A percentile compares a stretch with the other conserved stretches of the same genome.
These are phyloP conservation scores for Pugionium dolabratum DNA, from an alignment of 345 rosid genomes.

Conservation along the genomic window DNA sequence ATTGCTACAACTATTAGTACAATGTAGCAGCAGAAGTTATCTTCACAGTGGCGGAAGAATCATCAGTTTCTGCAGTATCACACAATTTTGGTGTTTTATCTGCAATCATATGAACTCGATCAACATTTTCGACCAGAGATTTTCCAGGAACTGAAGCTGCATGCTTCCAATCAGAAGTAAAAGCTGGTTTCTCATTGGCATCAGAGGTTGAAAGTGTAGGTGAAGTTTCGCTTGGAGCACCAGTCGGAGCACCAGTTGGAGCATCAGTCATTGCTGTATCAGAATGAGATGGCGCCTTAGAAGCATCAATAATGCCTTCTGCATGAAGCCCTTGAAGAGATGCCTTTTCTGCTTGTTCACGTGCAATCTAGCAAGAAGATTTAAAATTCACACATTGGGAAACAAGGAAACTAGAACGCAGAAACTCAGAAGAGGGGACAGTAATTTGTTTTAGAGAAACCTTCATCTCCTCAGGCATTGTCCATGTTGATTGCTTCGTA, in stretches of 20 bases:
- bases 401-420: slow-evolving; percentile 14
- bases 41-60: slow-evolving; percentile 43
- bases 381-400: slow-evolving; percentile 21
- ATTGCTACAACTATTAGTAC: slow-evolving; percentile 51
- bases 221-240: slow-evolving; percentile 57
- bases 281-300: slow-evolving; percentile 43
- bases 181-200: slow-evolving; percentile 40
- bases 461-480: slow-evolving; percentile 88
- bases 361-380: slow-evolving; percentile 66
- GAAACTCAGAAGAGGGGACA: slow-evolving; percentile 15
- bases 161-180: slow-evolving; percentile 43
- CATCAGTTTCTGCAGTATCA: slow-evolving; percentile 48
- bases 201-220: slow-evolving; percentile 48
- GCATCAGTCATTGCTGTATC: slow-evolving; percentile 50
- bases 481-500: slow-evolving; percentile 90
- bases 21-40: slow-evolving; percentile 42
- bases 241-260: too few species aligned
- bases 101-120: slow-evolving; percentile 43
- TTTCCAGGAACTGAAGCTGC: slow-evolving; percentile 44
- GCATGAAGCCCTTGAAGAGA: slow-evolving; percentile 42
- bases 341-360: slow-evolving; percentile 61
- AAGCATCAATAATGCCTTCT: slow-evolving; percentile 42
- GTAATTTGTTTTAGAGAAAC: slow-evolving; percentile 43
- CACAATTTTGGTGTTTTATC: slow-evolving; percentile 35
- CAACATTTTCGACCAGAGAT: slow-evolving; percentile 39